A percentile compares a stretch with the other conserved stretches of the same genome.
phyloP scores from a whole-genome alignment of 202 grass and related monocot genomes.

The Saccharum hybrid region DNA sequence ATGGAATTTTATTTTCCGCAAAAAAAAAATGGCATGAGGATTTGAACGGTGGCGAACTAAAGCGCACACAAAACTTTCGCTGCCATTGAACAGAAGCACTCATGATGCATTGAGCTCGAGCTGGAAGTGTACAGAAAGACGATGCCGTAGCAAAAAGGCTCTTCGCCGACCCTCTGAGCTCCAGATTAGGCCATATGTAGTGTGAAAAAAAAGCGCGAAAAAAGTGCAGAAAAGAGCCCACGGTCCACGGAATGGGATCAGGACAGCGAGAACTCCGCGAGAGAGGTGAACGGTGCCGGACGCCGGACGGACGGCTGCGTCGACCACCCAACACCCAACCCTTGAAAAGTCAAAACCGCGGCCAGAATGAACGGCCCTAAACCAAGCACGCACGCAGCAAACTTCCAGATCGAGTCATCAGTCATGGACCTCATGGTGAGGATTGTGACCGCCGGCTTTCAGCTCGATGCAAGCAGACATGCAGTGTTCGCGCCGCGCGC shows the following conservation, averaged over 20 bases:
- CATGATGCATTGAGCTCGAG: not conserved
- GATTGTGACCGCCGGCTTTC: not conserved
- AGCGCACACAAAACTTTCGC: not conserved
- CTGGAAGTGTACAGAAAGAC: not conserved
- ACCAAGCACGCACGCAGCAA: not conserved
- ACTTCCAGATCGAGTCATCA: not conserved
- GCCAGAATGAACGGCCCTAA: not conserved
- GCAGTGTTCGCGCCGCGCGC: no score
- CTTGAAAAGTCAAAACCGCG: not conserved
- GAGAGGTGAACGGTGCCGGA: not conserved
- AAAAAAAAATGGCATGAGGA: no score
- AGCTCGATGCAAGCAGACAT: not conserved
- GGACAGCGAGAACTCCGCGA: slow-evolving; percentile 19
- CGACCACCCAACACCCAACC: not conserved
- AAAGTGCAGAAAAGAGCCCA: not conserved
- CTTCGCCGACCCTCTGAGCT: not conserved
- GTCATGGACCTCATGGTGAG: not conserved
- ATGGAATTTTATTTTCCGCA: not conserved
- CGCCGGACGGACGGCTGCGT: not conserved
- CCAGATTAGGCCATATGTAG: not conserved
- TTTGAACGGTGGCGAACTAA: not conserved
- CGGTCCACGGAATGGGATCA: not conserved
- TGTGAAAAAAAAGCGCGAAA: not conserved
- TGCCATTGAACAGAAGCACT: not conserved
- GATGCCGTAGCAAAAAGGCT: not conserved